These are phyloP conservation scores for Kodamaea sagamina DNA, from an alignment of 805 yeast genomes.

Conservation along the genomic window DNA sequence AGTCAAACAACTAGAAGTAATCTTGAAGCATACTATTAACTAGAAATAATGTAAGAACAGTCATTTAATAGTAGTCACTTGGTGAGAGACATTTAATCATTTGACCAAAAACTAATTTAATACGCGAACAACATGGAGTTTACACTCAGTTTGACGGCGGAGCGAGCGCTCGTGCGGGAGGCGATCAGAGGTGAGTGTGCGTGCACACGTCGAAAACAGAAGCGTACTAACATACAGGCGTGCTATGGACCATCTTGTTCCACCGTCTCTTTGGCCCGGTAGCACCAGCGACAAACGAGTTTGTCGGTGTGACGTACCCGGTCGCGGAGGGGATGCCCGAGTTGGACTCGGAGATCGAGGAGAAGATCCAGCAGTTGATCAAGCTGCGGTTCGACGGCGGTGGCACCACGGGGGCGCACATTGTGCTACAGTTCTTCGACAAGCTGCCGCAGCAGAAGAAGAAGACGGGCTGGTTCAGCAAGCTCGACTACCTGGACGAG, in stretches of 20 bases:
- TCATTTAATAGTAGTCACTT: too few relatives aligned
- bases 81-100: too few relatives aligned
- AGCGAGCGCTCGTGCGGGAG: constrained; percentile 55
- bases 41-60: too few relatives aligned
- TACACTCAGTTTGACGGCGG: constrained; percentile 49
- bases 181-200: constrained; percentile 46
- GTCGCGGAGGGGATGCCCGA: constrained; percentile 47
- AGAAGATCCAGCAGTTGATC: constrained; percentile 33
- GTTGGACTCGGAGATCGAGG: constrained; percentile 48
- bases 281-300: constrained; percentile 55
- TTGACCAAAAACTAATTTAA: constrained; percentile 1
- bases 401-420: constrained; percentile 29
- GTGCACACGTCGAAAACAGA: neutral
- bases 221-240: constrained; percentile 35
- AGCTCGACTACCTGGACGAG: constrained; percentile 34
- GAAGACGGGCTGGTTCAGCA: constrained; percentile 60
- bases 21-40: too few relatives aligned
- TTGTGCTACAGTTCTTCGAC: constrained; percentile 42
- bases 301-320: constrained; percentile 61
- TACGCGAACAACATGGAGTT: constrained; percentile 41
- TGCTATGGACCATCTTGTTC: constrained; percentile 68
- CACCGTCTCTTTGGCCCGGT: constrained; percentile 68
- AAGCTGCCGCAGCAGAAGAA: constrained; percentile 38
- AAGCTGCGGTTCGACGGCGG: constrained; percentile 26
- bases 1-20: too few relatives aligned